Percentiles rank a stretch among this genome's conserved stretches.
Evolutionary conservation across 345 rosid genomes (phyloP).

Genomic region (Mercurialis annua): DNA sequence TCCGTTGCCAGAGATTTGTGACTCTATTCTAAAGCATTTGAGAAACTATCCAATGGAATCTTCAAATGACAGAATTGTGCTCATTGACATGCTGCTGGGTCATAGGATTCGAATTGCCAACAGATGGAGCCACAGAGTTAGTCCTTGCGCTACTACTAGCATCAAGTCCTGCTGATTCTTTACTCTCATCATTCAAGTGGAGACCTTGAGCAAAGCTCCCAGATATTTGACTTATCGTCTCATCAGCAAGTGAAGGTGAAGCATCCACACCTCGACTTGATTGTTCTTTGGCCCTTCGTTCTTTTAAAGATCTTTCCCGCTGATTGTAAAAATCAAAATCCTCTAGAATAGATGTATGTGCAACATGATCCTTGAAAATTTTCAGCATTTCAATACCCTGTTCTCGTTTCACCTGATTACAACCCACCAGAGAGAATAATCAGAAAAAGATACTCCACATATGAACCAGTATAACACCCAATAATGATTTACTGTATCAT

Average conservation of each 20-base stretch:
- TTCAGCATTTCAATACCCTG: conserved; percentile 67
- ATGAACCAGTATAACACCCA: not conserved
- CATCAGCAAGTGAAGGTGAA: conserved; percentile 23
- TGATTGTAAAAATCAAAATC: conserved; percentile 61
- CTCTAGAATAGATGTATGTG: conserved; percentile 51
- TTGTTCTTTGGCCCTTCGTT: conserved; percentile 39
- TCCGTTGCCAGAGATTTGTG: not conserved
- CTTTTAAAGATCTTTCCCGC: conserved; percentile 48
- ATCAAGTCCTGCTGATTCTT: not conserved
- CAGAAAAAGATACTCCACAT: conserved; percentile 4
- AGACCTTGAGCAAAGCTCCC: conserved; percentile 32
- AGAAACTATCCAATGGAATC: conserved; percentile 7
- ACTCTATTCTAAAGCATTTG: conserved; percentile 2
- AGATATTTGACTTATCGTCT: conserved; percentile 39
- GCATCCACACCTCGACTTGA: conserved; percentile 18
- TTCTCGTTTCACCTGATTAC: conserved; percentile 52
- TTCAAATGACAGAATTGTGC: not conserved
- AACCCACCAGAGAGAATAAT: not conserved
- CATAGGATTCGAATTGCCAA: not conserved
- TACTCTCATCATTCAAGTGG: conserved; percentile 18
- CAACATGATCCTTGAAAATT: conserved; percentile 59
- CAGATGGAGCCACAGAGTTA: not conserved
- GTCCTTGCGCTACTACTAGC: not conserved
- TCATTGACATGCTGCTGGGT: not conserved
- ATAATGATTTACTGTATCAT: not conserved